These are phyloP conservation scores for Leptomonas pyrrhocoris DNA, from an alignment of 208 protist species.

Conservation along the genomic window DNA sequence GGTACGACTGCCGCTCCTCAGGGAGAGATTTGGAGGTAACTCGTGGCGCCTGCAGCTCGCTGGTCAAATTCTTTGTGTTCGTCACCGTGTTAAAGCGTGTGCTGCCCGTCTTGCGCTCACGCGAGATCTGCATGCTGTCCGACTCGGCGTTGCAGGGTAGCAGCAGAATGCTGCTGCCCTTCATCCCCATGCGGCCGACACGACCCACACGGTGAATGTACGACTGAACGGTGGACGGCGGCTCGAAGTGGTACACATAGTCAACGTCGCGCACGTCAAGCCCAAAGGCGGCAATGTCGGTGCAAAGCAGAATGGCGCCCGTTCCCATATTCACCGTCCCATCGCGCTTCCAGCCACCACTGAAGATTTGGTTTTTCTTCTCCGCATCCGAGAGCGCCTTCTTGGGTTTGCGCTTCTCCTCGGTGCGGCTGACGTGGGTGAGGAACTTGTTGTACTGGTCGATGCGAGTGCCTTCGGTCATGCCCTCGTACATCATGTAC, in stretches of 20 bases:
- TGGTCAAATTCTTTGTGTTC: constrained; percentile 74
- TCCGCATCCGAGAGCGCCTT: constrained; percentile 56
- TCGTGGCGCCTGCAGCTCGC: constrained; percentile 49
- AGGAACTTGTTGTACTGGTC: constrained; percentile 89
- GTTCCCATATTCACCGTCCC: constrained; percentile 58
- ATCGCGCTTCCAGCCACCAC: constrained; percentile 80
- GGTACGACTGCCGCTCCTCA: constrained; percentile 48
- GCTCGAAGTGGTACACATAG: constrained; percentile 93
- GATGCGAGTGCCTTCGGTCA: constrained; percentile 71
- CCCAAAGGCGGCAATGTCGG: constrained; percentile 88
- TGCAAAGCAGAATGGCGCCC: constrained; percentile 89
- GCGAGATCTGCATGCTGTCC: constrained; percentile 24
- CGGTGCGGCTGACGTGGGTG: constrained; percentile 40
- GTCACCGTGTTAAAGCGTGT: constrained; percentile 75
- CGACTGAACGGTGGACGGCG: constrained; percentile 69
- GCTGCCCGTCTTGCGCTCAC: constrained; percentile 74
- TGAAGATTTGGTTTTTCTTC: constrained; percentile 82
- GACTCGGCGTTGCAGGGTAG: constrained; percentile 55
- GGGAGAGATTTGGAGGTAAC: constrained; percentile 38
- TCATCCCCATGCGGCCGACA: constrained; percentile 90
- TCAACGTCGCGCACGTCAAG: constrained; percentile 92
- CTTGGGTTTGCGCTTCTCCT: constrained; percentile 24
- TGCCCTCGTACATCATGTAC: constrained; percentile 88
- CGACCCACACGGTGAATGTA: constrained; percentile 93
- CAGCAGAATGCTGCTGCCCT: constrained; percentile 83